phyloP scores from a whole-genome alignment of 2,329 filamentous ascomycete species.

The Botrytis deweyae region DNA sequence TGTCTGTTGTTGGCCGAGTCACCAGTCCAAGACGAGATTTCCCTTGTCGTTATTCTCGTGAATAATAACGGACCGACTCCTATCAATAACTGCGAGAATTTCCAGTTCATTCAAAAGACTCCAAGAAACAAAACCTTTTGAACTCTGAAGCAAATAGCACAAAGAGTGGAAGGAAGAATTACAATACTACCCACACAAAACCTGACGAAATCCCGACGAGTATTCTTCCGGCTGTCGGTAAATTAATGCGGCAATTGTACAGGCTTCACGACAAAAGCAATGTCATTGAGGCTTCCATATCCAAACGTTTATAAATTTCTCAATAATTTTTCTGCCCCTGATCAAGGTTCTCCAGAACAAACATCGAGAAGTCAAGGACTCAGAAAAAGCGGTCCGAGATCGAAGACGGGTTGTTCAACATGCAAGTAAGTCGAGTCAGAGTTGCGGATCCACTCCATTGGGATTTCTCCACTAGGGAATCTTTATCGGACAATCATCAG shows the following conservation, averaged over 20 bases:
- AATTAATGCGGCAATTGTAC: conserved; percentile 25
- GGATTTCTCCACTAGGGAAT: conserved; percentile 12
- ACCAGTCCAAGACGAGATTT: conserved; percentile 10
- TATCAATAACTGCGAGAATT: conserved; percentile 15
- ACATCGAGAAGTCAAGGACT: conserved; percentile 39
- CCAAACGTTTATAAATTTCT: conserved; percentile 41
- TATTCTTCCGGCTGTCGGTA: conserved; percentile 19
- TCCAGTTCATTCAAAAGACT: neutral
- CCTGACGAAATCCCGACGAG: conserved; percentile 7
- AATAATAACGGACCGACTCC: conserved; percentile 20
- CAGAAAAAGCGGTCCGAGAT: conserved; percentile 39
- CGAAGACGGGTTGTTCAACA: conserved; percentile 39
- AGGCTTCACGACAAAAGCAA: conserved; percentile 31
- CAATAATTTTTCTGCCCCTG: conserved; percentile 39
- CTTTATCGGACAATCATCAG: conserved; percentile 8
- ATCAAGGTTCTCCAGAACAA: conserved; percentile 37
- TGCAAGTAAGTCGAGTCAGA: conserved; percentile 37
- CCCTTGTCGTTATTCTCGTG: neutral
- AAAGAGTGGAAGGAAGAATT: conserved; percentile 10
- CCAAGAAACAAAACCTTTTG: conserved; percentile 11
- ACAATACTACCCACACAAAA: conserved; percentile 16
- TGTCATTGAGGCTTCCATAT: conserved; percentile 39
- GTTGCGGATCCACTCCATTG: conserved; percentile 11
- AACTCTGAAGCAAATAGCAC: conserved; percentile 2
- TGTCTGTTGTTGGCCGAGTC: conserved; percentile 18